Evolutionary conservation across 1,139 yeast species (phyloP).

Genomic region (Kodamaea anthophila): DNA sequence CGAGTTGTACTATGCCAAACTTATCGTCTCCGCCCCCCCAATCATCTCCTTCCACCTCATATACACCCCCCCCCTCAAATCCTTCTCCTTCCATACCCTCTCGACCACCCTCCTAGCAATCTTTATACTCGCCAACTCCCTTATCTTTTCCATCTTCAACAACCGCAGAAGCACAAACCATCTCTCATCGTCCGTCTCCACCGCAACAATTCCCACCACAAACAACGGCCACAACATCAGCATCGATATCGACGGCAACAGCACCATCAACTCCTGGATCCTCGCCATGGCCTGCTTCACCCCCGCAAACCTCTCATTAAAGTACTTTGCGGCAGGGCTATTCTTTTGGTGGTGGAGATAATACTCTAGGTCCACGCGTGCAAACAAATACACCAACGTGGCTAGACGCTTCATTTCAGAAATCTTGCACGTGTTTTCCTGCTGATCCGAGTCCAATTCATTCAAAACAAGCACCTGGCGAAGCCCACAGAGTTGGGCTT

Average conservation of each 20-base stretch:
- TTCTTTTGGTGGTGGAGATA: slow-evolving; percentile 8
- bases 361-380: slow-evolving; percentile 22
- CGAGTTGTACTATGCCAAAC: slow-evolving; percentile 30
- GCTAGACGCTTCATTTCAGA: slow-evolving; percentile 32
- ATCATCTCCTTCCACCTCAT: slow-evolving; percentile 31
- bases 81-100: slow-evolving; percentile 32
- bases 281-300: slow-evolving; percentile 12
- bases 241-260: slow-evolving; percentile 23
- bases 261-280: slow-evolving; percentile 14
- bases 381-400: slow-evolving; percentile 26
- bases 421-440: slow-evolving; percentile 14
- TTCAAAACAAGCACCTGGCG: slow-evolving; percentile 16
- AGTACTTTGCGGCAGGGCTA: slow-evolving; percentile 6
- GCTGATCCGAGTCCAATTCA: slow-evolving; percentile 8
- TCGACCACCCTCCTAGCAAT: slow-evolving; percentile 26
- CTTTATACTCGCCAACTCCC: slow-evolving; percentile 29
- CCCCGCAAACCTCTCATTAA: slow-evolving; percentile 9
- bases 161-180: slow-evolving; percentile 29
- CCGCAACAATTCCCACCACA: slow-evolving; percentile 26
- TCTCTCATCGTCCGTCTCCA: slow-evolving; percentile 23
- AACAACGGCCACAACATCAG: slow-evolving; percentile 34
- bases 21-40: slow-evolving; percentile 27
- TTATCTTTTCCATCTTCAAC: slow-evolving; percentile 23
- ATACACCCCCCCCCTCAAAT: slow-evolving; percentile 16
- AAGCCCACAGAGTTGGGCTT: slow-evolving; percentile 14